Conservation (phyloP, 805 yeast species). For the Starmerella sp. region DNA sequence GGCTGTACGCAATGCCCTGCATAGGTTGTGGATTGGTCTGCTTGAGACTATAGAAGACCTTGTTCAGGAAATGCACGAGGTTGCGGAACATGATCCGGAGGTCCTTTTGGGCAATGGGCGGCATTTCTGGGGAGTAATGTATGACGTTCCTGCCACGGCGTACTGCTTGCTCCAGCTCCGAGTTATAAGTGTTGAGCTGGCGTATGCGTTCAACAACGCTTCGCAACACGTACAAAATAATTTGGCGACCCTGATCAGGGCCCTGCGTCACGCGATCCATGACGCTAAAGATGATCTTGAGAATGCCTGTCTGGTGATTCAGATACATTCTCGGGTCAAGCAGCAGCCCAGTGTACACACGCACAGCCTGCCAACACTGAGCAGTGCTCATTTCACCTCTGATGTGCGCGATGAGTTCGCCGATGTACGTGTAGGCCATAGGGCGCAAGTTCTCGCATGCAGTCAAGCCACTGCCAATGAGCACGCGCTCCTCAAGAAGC, state of each 20-base stretch:
- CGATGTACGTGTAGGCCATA: constrained; percentile 86
- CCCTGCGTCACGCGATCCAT: constrained; percentile 82
- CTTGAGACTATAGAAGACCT: constrained; percentile 79
- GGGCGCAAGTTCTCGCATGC: constrained; percentile 84
- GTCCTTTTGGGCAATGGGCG: constrained; percentile 65
- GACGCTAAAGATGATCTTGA: constrained; percentile 73
- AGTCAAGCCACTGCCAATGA: constrained; percentile 88
- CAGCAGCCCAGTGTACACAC: constrained; percentile 65
- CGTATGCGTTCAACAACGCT: constrained; percentile 76
- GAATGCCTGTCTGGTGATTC: constrained; percentile 93
- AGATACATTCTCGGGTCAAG: constrained; percentile 73
- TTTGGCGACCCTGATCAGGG: constrained; percentile 69
- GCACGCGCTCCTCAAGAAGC: constrained; percentile 72
- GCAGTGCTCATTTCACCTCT: constrained; percentile 69
- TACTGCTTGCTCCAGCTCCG: constrained; percentile 35
- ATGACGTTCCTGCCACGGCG: constrained; percentile 29
- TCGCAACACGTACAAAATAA: constrained; percentile 75
- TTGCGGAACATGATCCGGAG: constrained; percentile 82
- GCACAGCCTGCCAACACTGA: constrained; percentile 80
- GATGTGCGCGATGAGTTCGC: constrained; percentile 89
- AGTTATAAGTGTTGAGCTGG: constrained; percentile 45
- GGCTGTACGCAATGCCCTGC: constrained; percentile 34
- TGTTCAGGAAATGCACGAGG: constrained; percentile 76
- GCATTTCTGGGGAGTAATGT: constrained; percentile 39
- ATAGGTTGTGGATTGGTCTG: constrained; percentile 77